Base-by-base conservation (phyloP, 257 asterid genomes). In the Plantago major region DNA sequence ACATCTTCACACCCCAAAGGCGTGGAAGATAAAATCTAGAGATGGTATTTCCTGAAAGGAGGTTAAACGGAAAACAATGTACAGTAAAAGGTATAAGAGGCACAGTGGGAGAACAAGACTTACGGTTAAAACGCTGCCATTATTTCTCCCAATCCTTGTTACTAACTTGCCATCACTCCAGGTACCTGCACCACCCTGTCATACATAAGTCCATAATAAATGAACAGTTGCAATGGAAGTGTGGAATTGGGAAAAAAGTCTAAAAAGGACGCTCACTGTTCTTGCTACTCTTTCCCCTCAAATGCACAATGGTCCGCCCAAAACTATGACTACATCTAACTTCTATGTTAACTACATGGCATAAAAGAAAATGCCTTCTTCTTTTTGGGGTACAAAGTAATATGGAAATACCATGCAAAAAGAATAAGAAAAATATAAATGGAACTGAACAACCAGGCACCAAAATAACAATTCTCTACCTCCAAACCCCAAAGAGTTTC, bases 111-210 rank as follows among this genome's bases (percentile, higher is more conserved):
- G 49, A 71, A 68, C 46, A 63, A 67, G 52, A 76, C 94, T 61
- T 79, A 92, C 97, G 5, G 94, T 78, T 62, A 76, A 53, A 66
- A 92, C 95, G 67, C 89, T 79, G 45, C 65, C 64, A 48, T 89
- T 92, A 67, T 92, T 89, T 78, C 92, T 79, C 71, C 99, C 99
- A 58, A 87, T 89, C 82, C 99, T 83, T 61, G 99, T 92, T 55
- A 92, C 96, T 68, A 89, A 81, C 78, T 92, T 92, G 73, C 99
- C 99, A 63, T 92, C 99, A 58, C 99, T 92, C 99, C 97, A 89
- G 73, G 97, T 92, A 89, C 99, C 97, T 92, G 99, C 99, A 87
- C 99, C 97, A 83, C 99, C 99, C 96, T 92, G 99, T 80, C 78
- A 84, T 60, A 69, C 83, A 80, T 92, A 86, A 92, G 97, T 83